These are phyloP conservation scores for Leccinum fallax DNA, from an alignment of 1,284 basidiomycete genomes.

Conservation along the genomic window DNA sequence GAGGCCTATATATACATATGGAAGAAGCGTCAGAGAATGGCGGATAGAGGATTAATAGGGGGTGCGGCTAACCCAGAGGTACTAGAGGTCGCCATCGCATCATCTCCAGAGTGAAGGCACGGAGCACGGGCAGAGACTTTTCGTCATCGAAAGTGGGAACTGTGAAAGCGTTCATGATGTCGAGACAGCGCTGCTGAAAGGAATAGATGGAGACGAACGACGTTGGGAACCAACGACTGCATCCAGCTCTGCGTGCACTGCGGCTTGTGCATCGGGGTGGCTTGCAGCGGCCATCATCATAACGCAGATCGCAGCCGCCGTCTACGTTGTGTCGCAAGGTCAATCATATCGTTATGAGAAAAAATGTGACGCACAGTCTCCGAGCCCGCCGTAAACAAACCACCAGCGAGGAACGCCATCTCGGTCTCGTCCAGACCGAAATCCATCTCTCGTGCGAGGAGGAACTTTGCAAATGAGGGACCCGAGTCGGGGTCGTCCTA, in stretches of 20 bases:
- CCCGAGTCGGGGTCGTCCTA: slow-evolving; percentile 10
- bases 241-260: slow-evolving; percentile 19
- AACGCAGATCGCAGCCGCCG: slow-evolving; percentile 1
- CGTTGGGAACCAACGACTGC: slow-evolving; percentile 3
- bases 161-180: neutral
- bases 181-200: neutral
- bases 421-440: slow-evolving; percentile 14
- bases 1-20: neutral
- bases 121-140: slow-evolving; percentile 6
- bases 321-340: slow-evolving; percentile 1
- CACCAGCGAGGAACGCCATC: slow-evolving; percentile 18
- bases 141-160: slow-evolving; percentile 15
- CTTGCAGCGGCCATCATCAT: slow-evolving; percentile 8
- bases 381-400: slow-evolving; percentile 6
- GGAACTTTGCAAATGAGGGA: slow-evolving; percentile 14
- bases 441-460: slow-evolving; percentile 8
- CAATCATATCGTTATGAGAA: neutral
- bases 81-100: slow-evolving; percentile 15
- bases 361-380: slow-evolving; percentile 9
- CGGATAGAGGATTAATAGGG: neutral
- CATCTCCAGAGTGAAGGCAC: slow-evolving; percentile 16
- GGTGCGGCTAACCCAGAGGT: slow-evolving; percentile 3
- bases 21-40: neutral
- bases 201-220: slow-evolving; percentile 4
- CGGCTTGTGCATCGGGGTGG: slow-evolving; percentile 11